phyloP scores from a whole-genome alignment of 768 basidiomycete genomes.

The Leccinum subtestaceum region DNA sequence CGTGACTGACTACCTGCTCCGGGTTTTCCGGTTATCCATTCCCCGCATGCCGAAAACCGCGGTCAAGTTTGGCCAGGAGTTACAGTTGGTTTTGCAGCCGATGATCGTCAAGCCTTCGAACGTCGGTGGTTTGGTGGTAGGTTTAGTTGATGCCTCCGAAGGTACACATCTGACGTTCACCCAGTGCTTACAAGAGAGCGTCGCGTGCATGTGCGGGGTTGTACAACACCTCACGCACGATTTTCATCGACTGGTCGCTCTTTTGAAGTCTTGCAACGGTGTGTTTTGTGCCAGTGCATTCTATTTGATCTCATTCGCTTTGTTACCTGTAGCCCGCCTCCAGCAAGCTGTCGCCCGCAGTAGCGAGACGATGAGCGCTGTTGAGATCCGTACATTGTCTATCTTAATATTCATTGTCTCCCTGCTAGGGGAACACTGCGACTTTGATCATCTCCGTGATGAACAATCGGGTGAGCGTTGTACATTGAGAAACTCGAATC shows the following conservation, averaged over 20 bases:
- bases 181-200: slow-evolving; percentile 85
- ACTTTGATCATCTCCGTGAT: slow-evolving; percentile 74
- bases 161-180: background rate
- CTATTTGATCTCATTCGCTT: slow-evolving; percentile 9
- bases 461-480: slow-evolving; percentile 55
- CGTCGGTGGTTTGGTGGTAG: slow-evolving; percentile 62
- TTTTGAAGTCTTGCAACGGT: slow-evolving; percentile 81
- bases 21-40: slow-evolving; percentile 82
- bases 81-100: slow-evolving; percentile 77
- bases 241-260: slow-evolving; percentile 68
- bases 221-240: slow-evolving; percentile 87
- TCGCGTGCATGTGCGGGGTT: slow-evolving; percentile 88
- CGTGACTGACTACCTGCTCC: slow-evolving; percentile 82
- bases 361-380: slow-evolving; percentile 38
- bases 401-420: slow-evolving; percentile 84
- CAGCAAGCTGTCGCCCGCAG: slow-evolving; percentile 51
- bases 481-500: background rate
- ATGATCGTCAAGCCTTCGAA: slow-evolving; percentile 88
- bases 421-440: slow-evolving; percentile 83
- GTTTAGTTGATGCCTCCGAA: slow-evolving; percentile 14
- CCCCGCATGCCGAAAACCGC: slow-evolving; percentile 90
- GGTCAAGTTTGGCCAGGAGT: slow-evolving; percentile 80
- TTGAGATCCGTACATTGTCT: slow-evolving; percentile 54
- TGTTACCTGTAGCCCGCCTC: slow-evolving; percentile 48
- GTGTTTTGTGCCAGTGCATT: background rate